Base-by-base conservation (phyloP, 2,329 filamentous ascomycete species). In the Mollisiaceae sp. region DNA sequence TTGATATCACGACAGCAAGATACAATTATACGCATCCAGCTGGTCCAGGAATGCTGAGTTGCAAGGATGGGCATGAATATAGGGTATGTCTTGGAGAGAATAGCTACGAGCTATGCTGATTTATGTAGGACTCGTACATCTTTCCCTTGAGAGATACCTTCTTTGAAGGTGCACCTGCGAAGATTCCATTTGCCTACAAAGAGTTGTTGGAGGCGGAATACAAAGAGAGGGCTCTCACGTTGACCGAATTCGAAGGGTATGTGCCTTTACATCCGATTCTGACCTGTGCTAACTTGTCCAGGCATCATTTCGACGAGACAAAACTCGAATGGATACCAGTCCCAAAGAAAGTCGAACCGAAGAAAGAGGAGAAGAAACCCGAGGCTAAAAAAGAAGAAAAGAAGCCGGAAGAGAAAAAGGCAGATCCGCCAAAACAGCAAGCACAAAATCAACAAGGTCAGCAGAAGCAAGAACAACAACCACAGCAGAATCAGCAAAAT, bases 1-100 rank as follows among this genome's bases (percentile, higher is more conserved):
- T 95, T 77, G 92, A 95, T 77, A 93, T 96, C 74, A 95, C 92
- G 2, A 91, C 86, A n/a, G 80, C 94, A 50, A 86, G 74, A 59
- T 74, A 76, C 39, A 74, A 75, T 59, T 22, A 65, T n/a, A 73
- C 70, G 0, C 81, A 84, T 45, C 74, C 78, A 1, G 76, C 64
- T 77, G 83, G 27, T 65, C 78, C 67, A 24, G 82, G 82, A 2
- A 78, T 85, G 45, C 69, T 86, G 60, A 81, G 78, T 54, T 82
- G 82, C 73, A 86, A 86, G 70, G 79, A 83, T 67, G 81, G 82
- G 2, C 82, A 85, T 64, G 78, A 84, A 70, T 84, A 81, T 68
- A 75, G 79, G 65, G 82, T 84, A 72, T 59, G 76, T 39, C 27
- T 22, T 11, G 18, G 18, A 39, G 18, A 15, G 6, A 3, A 41